Percentiles rank a stretch among this genome's conserved stretches.
Evolutionary conservation across 805 yeast species (phyloP).

Genomic region (Saturnispora halmiae): DNA sequence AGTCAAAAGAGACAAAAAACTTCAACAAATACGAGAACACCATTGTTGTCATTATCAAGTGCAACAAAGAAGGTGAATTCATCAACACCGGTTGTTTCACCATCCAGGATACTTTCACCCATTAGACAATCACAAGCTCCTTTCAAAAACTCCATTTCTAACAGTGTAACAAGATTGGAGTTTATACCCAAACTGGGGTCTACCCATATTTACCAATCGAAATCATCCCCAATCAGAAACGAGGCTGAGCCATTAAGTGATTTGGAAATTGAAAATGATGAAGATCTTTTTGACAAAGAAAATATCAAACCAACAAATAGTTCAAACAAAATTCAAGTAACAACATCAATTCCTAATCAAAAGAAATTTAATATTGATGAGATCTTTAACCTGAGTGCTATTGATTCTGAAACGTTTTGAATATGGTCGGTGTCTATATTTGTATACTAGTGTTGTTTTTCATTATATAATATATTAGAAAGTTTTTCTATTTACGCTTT

Average conservation of each 20-base stretch:
- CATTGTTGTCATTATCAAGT: not conserved
- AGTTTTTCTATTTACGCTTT: conserved; percentile 1
- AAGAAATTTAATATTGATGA: conserved; percentile 1
- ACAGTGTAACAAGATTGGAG: not conserved
- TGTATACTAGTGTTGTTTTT: not conserved
- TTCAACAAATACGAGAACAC: not conserved
- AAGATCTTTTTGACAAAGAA: conserved; percentile 7
- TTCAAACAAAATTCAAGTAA: not conserved
- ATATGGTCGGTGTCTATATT: not conserved
- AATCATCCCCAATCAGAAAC: not conserved
- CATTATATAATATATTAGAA: not conserved
- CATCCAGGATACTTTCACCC: conserved; percentile 1
- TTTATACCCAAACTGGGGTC: not conserved
- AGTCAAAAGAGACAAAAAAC: not conserved
- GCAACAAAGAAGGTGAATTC: not conserved
- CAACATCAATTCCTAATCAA: too few relatives aligned
- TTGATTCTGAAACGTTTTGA: conserved; percentile 7
- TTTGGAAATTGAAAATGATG: conserved; percentile 14
- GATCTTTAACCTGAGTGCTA: conserved; percentile 7
- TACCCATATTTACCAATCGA: not conserved
- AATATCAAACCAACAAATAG: conserved; percentile 6
- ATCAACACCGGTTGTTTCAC: not conserved
- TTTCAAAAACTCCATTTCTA: not conserved
- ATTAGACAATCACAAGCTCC: conserved; percentile 1
- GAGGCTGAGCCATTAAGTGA: conserved; percentile 3